Conservation (phyloP, 352 stramenopile species). For the Globisporangium rhizosaccharum region DNA sequence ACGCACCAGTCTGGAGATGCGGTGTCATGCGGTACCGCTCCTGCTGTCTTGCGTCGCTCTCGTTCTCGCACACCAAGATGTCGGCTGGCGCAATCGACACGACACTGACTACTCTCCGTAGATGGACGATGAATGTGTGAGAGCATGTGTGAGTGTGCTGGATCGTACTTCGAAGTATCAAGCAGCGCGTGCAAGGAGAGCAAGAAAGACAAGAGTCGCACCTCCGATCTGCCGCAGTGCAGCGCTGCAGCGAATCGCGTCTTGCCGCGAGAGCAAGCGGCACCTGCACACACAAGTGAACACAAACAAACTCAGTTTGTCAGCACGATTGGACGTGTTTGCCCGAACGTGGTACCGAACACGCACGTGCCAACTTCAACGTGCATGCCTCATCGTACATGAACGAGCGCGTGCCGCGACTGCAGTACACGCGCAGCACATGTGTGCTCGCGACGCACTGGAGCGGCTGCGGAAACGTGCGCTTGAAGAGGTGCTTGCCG, state of each 20-base stretch:
- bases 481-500: slow-evolving; percentile 25
- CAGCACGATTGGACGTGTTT: neutral
- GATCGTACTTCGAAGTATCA: too few relatives aligned
- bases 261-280: slow-evolving; percentile 11
- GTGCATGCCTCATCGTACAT: slow-evolving; percentile 30
- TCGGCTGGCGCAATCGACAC: neutral
- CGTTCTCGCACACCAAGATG: neutral
- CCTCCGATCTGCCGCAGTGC: slow-evolving; percentile 13
- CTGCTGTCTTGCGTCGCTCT: too few relatives aligned
- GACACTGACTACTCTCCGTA: neutral
- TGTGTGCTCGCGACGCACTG: slow-evolving; percentile 36
- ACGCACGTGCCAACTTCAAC: slow-evolving; percentile 10
- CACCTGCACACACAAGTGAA: slow-evolving; percentile 4
- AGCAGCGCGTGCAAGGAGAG: too few relatives aligned
- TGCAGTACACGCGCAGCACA: slow-evolving; percentile 42
- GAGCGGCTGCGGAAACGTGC: slow-evolving; percentile 49
- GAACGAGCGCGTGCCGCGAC: slow-evolving; percentile 32
- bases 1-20: too few relatives aligned
- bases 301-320: neutral
- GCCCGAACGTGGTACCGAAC: neutral
- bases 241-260: slow-evolving; percentile 3
- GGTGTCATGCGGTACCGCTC: too few relatives aligned
- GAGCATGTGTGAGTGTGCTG: too few relatives aligned
- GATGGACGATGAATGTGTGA: too few relatives aligned
- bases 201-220: slow-evolving; percentile 3